Evolutionary conservation across 768 basidiomycete species (phyloP), one percentile per base, ranked within the genome.

Genomic region (Termitomyces sp.): DNA sequence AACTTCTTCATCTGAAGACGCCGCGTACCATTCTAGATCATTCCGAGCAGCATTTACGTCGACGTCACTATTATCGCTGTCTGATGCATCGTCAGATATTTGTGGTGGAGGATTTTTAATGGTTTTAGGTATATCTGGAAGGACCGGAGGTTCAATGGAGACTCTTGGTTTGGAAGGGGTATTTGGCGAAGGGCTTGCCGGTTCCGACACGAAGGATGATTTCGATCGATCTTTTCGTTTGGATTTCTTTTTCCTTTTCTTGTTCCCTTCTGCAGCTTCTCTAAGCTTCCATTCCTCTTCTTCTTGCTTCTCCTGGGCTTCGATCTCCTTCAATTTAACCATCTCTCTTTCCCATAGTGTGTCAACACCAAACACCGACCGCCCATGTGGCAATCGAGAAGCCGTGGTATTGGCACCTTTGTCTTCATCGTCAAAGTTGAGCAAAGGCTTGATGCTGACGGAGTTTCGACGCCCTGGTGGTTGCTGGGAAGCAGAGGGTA

Each of bases 301-400:
- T 56, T 84, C 86, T 12, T 65, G 68, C 55, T 74, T 79, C 67
- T 94, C 93, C 52, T 65, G 69, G 13, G 83, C 86, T 69, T 96
- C 87, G 0, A 94, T 90, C 59, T 84, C 78, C 60, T 82, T 82
- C 53, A 96, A 75, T 69, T 91, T 96, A 18, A 72, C 82, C 77
- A 94, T 81, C 71, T 97, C 94, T 41, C 84, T 80, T 66, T 95
- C 89, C 94, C 94, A 96, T 10, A 96, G 65, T n/a, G 88, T 89
- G 69, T 97, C 94, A 1, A 91, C 88, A 2, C 94, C 94, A 65
- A 96, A 97, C 10, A 95, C 92, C n/a, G 93, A 94, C 57, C 81
- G 83, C 39, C 80, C 81, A 42, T 73, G 77, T 0, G 77, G 56
- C 65, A 73, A 66, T 50, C 60, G 68, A 49, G 65, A 55, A 28